These are phyloP conservation scores for Globisporangium megalacanthum DNA, from an alignment of 352 stramenopile genomes.

Conservation along the genomic window DNA sequence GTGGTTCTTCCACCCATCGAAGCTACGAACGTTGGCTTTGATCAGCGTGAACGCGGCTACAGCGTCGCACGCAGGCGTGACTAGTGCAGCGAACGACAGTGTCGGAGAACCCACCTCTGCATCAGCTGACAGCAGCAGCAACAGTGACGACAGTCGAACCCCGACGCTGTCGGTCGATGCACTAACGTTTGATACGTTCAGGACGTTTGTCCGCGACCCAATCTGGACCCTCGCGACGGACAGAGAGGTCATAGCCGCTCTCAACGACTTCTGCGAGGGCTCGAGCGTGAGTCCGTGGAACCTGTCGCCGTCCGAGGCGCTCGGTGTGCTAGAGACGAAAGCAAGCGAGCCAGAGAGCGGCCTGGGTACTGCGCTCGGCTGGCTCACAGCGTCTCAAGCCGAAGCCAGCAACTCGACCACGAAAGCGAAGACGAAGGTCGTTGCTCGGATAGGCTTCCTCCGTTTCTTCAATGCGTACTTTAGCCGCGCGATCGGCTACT, in stretches of 20 bases:
- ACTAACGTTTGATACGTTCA: conserved; percentile 20
- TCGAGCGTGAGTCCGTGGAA: conserved; percentile 61
- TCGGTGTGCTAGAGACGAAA: conserved; percentile 21
- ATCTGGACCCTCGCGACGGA: conserved; percentile 40
- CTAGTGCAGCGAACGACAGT: neutral
- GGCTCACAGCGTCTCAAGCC: neutral
- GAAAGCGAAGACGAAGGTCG: conserved; percentile 8
- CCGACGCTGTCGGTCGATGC: neutral
- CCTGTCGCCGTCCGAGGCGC: conserved; percentile 29
- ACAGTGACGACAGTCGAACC: neutral
- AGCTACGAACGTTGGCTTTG: conserved; percentile 38
- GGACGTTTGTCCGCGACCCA: conserved; percentile 21
- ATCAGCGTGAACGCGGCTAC: conserved; percentile 3
- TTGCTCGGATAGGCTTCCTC: conserved; percentile 58
- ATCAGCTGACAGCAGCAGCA: neutral
- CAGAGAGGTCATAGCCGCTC: conserved; percentile 26
- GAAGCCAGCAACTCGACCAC: neutral
- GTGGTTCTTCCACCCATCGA: conserved; percentile 79
- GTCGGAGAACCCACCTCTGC: neutral
- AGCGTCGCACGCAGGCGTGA: neutral
- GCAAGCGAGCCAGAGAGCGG: conserved; percentile 6
- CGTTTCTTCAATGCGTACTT: conserved; percentile 77
- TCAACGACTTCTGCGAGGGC: conserved; percentile 55
- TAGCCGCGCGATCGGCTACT: conserved; percentile 57
- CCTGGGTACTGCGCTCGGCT: neutral